Base-by-base conservation (phyloP, 306 rosid species). In the Prunus salicina region DNA sequence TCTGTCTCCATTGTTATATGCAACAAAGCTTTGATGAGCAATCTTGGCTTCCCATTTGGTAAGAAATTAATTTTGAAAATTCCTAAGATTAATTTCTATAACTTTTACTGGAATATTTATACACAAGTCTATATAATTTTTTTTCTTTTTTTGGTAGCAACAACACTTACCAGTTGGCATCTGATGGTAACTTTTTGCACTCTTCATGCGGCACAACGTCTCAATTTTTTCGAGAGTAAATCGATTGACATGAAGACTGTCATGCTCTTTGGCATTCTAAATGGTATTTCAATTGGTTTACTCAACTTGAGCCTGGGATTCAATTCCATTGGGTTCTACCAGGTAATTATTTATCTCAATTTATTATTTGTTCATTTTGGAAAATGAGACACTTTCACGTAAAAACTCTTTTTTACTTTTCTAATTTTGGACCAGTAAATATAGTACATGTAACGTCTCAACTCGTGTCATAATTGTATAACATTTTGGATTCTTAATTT, bases 91-190 rank as follows among this genome's bases (percentile, higher is more conserved):
- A 73, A 13, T 63, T 12, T 28, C 2, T 34, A 34, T 34, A 34
- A 34, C 41, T 34, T 34, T 34, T 1, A 34, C 41, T 34, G 6
- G 1, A 34, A 34, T 34, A 34, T 34, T 34, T 34, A 5, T 34
- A 34, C 41, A 34, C 41, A 34, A 34, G 41, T 34, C 41, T 34
- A 34, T 34, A 34, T 34, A 8, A 32, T 43, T 20, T 57, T 6
- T 20, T 6, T 18, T 38, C 32, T 2, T 18, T 56, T 0, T 0
- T 43, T 62, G n/a, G 34, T 7, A 94, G 99, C 99, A 49, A 95
- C 99, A 60, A 95, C 97, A 12, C 96, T 95, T 53, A 95, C 99
- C 30, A 95, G 99, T 85, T 95, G 99, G 99, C 99, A 95, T 89
- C 83, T 95, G 67, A 85, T 92, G 90, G 97, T 92, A 74, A 95